Evolutionary conservation across 2,329 filamentous ascomycete species (phyloP), one percentile per base, ranked within the genome.

Genomic region (Xylaria sp.): DNA sequence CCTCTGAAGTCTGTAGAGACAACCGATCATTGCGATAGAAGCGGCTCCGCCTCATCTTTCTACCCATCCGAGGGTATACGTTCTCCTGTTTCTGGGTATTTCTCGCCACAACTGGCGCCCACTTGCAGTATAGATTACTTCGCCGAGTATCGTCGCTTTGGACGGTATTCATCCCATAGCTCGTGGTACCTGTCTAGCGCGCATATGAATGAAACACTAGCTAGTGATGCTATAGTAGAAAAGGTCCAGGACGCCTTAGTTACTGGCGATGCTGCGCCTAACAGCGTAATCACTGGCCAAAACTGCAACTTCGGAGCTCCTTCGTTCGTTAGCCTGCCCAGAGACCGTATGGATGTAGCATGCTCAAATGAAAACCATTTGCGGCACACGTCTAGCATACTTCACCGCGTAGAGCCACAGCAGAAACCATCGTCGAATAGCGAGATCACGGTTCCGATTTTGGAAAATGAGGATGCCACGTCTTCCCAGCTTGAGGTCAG

Each of bases 31-130:
- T 32, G 69, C 16, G 50, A 58, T 18, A 60, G 57, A 42, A 27
- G 67, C 2, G 48, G 62, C 35, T 69, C 68, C 3, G 37, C 51
- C 18, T 72, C 71, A 9, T 73, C 71, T 37, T 73, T 66, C 12
- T 73, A 73, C 37, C 71, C 70, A 47, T 66, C 70, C 16, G 68
- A 72, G 48, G 71, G 71, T 5, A 69, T 72, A n/a, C 70, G 68
- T 32, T 71, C 71, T 40, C 68, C 70, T n/a, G 6, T 29, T 9
- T 21, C 51, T 6, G 18, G 21, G 13, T 23, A 16, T 42, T 37
- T 12, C 44, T 72, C 71, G 5, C 70, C 70, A 8, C 65, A 69
- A 40, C 59, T 37, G 10, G 21, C 35, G 3, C 25, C 47, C 18
- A 8, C 35, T 9, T 27, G 12, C 29, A 55, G 44, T 10, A 40